A percentile compares a stretch with the other conserved stretches of the same genome.
Evolutionary conservation across 805 yeast species (phyloP).

Genomic region (Ogataea zsoltii): DNA sequence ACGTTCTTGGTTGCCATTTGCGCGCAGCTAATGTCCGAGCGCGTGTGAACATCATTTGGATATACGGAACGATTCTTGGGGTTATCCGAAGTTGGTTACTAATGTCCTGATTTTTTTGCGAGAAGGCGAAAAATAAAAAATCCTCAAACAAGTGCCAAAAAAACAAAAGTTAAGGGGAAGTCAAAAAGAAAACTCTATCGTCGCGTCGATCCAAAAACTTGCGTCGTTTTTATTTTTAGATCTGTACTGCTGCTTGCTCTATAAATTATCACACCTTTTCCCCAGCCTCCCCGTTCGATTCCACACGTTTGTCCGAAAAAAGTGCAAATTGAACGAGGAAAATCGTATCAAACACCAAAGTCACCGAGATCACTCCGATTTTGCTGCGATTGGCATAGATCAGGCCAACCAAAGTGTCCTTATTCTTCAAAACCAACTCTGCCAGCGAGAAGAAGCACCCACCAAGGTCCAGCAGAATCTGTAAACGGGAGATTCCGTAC

Average conservation of each 20-base stretch:
- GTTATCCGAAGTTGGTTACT: background rate
- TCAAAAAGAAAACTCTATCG: background rate
- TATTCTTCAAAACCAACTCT: constrained; percentile 43
- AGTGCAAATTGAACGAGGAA: constrained; percentile 30
- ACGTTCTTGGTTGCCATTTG: constrained; percentile 31
- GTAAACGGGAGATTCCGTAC: constrained; percentile 45
- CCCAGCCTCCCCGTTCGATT: background rate
- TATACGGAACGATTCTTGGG: background rate
- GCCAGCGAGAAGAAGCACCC: constrained; percentile 42
- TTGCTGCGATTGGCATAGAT: constrained; percentile 45
- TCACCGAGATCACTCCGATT: constrained; percentile 41
- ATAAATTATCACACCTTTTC: background rate
- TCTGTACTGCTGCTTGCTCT: too few relatives aligned
- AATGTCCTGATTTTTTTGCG: background rate
- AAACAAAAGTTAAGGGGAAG: background rate
- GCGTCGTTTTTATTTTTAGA: too few relatives aligned
- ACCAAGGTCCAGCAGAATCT: constrained; percentile 41
- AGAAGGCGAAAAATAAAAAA: constrained; percentile 1
- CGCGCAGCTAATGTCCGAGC: constrained; percentile 16
- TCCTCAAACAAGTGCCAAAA: background rate
- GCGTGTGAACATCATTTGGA: background rate
- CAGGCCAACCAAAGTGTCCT: constrained; percentile 20
- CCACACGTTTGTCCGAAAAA: background rate
- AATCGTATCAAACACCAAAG: constrained; percentile 32
- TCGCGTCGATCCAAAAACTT: too few relatives aligned